phyloP scores from a whole-genome alignment of 805 yeast genomes.

The Ogataea philodendri region DNA sequence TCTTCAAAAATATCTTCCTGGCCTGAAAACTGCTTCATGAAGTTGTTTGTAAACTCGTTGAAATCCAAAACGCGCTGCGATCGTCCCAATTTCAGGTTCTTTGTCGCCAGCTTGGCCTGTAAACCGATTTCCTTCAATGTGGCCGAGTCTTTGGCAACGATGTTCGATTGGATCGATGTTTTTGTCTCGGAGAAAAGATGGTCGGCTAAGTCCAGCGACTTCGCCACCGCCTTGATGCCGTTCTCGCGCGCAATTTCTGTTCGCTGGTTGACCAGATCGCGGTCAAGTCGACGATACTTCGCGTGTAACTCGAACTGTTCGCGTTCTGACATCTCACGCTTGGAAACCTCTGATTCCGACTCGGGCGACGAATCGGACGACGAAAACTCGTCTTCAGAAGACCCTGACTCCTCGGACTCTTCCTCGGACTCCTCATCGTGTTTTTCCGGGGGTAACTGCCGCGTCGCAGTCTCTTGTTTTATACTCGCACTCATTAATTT shows the following conservation, averaged over 20 bases:
- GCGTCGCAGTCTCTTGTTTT: conserved; percentile 2
- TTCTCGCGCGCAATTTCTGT: conserved; percentile 56
- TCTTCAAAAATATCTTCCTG: conserved; percentile 25
- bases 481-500: conserved; percentile 11
- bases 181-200: conserved; percentile 43
- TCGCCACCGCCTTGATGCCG: conserved; percentile 49
- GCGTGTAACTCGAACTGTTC: conserved; percentile 28
- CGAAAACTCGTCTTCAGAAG: conserved; percentile 6
- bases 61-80: conserved; percentile 49
- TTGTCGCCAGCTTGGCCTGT: conserved; percentile 62
- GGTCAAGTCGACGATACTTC: conserved; percentile 26
- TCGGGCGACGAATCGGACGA: conserved; percentile 9
- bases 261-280: conserved; percentile 35
- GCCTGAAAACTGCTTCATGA: conserved; percentile 35
- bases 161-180: conserved; percentile 34
- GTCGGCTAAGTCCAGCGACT: conserved; percentile 46
- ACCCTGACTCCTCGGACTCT: conserved; percentile 16
- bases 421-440: conserved; percentile 8
- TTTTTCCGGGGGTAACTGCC: neutral
- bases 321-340: conserved; percentile 23
- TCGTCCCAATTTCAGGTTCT: conserved; percentile 58
- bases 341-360: conserved; percentile 13
- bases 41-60: conserved; percentile 44
- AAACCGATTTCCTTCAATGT: conserved; percentile 59
- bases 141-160: conserved; percentile 63